Conservation (phyloP, 2,329 filamentous ascomycete species). For the Diaporthe sp. region DNA sequence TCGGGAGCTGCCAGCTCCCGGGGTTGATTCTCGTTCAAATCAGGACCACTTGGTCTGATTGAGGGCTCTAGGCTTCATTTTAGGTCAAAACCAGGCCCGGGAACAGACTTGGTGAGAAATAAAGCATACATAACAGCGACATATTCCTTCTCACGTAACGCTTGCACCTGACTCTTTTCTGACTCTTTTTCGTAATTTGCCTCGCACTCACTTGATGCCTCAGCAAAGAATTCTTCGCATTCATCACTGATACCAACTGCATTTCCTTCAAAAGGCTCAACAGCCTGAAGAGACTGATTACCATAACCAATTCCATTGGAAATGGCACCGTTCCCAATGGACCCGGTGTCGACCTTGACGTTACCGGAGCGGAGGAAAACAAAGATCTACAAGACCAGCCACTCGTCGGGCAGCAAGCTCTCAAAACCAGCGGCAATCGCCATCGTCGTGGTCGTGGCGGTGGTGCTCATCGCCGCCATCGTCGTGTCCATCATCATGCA, state of each 20-base stretch:
- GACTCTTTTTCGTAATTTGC: not conserved
- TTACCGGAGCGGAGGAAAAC: not conserved
- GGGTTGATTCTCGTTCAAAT: not conserved
- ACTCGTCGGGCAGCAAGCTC: not conserved
- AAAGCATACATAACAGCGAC: constrained; percentile 1
- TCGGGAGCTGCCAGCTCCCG: not conserved
- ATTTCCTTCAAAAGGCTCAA: not conserved
- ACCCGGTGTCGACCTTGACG: not conserved
- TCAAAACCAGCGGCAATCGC: constrained; percentile 1
- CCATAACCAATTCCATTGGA: not conserved
- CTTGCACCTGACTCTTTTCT: not conserved
- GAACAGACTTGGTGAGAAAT: not conserved
- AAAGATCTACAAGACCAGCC: not conserved
- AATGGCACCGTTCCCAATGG: constrained; percentile 14
- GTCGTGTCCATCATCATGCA: not conserved
- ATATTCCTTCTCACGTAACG: not conserved
- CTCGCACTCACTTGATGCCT: not conserved
- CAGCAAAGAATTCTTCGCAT: not conserved
- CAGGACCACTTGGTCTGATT: not conserved
- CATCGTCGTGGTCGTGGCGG: not conserved
- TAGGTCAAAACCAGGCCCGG: not conserved
- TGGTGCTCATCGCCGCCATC: not conserved
- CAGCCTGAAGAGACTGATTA: not conserved
- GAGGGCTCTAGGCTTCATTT: constrained; percentile 7
- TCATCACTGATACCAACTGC: not conserved